Conservation (phyloP, 1,284 basidiomycete species). For the Cryptococcus sp. region DNA sequence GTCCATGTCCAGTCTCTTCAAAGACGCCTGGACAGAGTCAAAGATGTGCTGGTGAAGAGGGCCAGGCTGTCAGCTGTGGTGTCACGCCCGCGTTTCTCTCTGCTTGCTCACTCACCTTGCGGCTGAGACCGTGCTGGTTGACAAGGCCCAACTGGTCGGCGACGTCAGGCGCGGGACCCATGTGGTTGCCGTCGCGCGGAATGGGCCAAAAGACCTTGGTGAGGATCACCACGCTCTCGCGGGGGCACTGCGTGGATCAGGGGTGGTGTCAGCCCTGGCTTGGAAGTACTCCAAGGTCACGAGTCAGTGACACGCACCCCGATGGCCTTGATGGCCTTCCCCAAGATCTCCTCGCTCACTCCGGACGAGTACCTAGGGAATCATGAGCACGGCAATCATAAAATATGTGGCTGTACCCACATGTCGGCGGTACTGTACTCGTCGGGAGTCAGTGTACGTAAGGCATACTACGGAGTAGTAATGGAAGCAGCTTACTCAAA, state of each 20-base stretch:
- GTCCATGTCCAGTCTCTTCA: slow-evolving; percentile 65
- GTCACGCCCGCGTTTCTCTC: too few species aligned
- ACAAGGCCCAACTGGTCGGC: slow-evolving; percentile 26
- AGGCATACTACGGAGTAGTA: not conserved
- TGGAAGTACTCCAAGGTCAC: too few species aligned
- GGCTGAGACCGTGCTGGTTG: slow-evolving; percentile 53
- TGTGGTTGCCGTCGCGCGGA: slow-evolving; percentile 5
- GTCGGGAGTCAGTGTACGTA: not conserved
- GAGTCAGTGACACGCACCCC: slow-evolving; percentile 53
- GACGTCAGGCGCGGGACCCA: slow-evolving; percentile 34
- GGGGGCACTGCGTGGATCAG: slow-evolving; percentile 48
- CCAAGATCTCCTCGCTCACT: slow-evolving; percentile 62
- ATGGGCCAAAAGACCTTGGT: slow-evolving; percentile 58
- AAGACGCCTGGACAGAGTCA: slow-evolving; percentile 61
- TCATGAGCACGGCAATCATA: too few species aligned
- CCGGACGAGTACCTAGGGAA: slow-evolving; percentile 55
- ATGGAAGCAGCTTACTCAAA: slow-evolving; percentile 38
- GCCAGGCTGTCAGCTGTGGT: not conserved
- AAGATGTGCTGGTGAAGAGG: slow-evolving; percentile 59
- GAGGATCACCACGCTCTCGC: slow-evolving; percentile 71
- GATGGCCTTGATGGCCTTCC: slow-evolving; percentile 71
- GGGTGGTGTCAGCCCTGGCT: too few species aligned
- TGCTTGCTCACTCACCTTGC: slow-evolving; percentile 42
- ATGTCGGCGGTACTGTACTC: not conserved
- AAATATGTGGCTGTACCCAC: too few species aligned